Conservation (phyloP, 495 filamentous ascomycete genomes). For the Pyrenula aspistea region DNA sequence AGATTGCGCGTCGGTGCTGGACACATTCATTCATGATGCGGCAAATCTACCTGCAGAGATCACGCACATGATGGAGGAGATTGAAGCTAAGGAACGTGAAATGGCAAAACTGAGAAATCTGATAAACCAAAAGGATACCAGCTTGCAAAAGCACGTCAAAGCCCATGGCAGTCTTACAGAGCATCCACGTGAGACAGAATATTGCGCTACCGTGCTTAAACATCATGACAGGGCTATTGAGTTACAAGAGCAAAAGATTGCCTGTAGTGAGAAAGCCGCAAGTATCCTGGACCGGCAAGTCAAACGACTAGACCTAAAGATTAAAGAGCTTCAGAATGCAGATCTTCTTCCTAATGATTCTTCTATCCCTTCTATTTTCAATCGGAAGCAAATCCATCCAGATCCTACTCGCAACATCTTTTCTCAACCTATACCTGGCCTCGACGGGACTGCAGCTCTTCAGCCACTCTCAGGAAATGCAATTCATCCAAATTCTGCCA, state of each 20-base stretch:
- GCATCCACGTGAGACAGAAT: slow-evolving; percentile 79
- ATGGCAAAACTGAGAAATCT: slow-evolving; percentile 61
- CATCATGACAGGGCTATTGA: slow-evolving; percentile 59
- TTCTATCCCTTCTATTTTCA: slow-evolving; percentile 67
- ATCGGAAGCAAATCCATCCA: slow-evolving; percentile 41
- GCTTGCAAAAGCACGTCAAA: slow-evolving; percentile 85
- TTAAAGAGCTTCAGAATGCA: slow-evolving; percentile 71
- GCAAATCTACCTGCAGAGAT: slow-evolving; percentile 90
- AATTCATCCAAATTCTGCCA: slow-evolving; percentile 27
- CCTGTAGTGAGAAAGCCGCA: slow-evolving; percentile 64
- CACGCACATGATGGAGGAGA: slow-evolving; percentile 85
- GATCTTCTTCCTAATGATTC: slow-evolving; percentile 68
- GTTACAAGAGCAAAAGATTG: slow-evolving; percentile 79
- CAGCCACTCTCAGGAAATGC: slow-evolving; percentile 29
- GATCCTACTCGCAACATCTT: slow-evolving; percentile 42
- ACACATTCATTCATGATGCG: slow-evolving; percentile 82
- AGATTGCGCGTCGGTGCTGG: slow-evolving; percentile 81
- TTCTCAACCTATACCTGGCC: slow-evolving; percentile 27
- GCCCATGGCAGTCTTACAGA: slow-evolving; percentile 63
- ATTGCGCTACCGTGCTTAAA: slow-evolving; percentile 55
- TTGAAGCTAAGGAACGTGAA: slow-evolving; percentile 74
- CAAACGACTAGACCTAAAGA: slow-evolving; percentile 73
- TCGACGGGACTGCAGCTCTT: slow-evolving; percentile 13
- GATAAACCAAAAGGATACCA: slow-evolving; percentile 66
- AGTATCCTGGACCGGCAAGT: slow-evolving; percentile 77